Base-by-base conservation (phyloP, 2,329 filamentous ascomycete species). In the Venturia effusa region DNA sequence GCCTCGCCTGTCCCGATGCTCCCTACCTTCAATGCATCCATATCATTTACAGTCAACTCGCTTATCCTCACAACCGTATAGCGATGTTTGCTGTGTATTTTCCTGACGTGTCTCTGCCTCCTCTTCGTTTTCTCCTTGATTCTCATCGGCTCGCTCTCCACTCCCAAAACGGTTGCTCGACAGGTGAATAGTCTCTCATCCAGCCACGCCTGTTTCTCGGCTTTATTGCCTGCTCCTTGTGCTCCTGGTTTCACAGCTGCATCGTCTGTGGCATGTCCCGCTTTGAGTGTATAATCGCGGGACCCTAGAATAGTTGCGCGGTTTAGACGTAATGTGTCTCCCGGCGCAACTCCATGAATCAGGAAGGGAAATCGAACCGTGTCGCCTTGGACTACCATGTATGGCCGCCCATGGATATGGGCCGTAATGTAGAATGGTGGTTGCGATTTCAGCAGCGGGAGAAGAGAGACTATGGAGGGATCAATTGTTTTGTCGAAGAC, bases 311-410 rank as follows among this genome's bases (percentile, higher is more conserved):
- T 80, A 48, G 85, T 88, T 30, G 92, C 94, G 64, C 92, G 88
- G 78, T 96, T 93, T 65, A 99, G 82, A 7, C 92, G 89, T 66
- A 99, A 81, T 43, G 95, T 80, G 73, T 97, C 93, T 37, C 94
- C 94, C 0, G 92, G 87, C 65, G 74, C 70, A 48, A 80, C 78
- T 65, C 74, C 70, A 27, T 76, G 75, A 78, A 81, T 81, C 22
- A 76, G 73, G 71, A 81, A 81, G 2, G 79, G 79, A 13, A 81
- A 73, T 17, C 79, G 78, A 7, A 81, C 59, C 0, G 74, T 78
- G 66, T 81, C 79, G 68, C 79, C 79, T 63, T 72, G 69, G 7
- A 88, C 92, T 68, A 94, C 82, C 39, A 94, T 88, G 78, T 93
- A 94, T 7, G 89, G 88, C 63, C 83, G 84, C 37, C 85, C 88